phyloP scores from a whole-genome alignment of 2,329 filamentous ascomycete species.

The Shiraia bambusicola region DNA sequence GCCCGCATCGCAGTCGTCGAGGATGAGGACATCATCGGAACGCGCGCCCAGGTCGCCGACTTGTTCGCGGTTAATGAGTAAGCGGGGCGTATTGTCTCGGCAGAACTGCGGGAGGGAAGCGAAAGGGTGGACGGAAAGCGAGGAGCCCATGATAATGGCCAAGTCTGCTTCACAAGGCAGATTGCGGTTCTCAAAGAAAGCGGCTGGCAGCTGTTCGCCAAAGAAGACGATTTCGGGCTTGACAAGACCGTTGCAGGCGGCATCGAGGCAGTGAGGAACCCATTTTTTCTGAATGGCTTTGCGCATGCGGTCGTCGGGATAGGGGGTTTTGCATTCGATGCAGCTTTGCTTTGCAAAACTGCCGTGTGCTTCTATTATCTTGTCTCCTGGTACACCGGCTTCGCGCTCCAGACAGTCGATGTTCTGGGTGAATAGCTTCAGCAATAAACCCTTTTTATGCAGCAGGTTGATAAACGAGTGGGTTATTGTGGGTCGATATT shows the following conservation, averaged over 20 bases:
- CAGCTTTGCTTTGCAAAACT: conserved; percentile 88
- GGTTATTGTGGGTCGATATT: conserved; percentile 83
- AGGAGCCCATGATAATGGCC: conserved; percentile 85
- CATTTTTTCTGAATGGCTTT: conserved; percentile 64
- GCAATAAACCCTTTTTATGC: conserved; percentile 72
- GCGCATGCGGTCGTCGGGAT: conserved; percentile 73
- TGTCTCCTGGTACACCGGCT: conserved; percentile 78
- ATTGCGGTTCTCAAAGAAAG: conserved; percentile 62
- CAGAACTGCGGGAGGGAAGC: conserved; percentile 72
- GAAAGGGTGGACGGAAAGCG: conserved; percentile 84
- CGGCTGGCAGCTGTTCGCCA: conserved; percentile 68
- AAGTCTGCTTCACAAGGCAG: conserved; percentile 68
- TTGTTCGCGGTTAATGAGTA: conserved; percentile 83
- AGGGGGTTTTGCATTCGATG: conserved; percentile 78
- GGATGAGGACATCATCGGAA: conserved; percentile 78
- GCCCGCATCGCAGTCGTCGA: conserved; percentile 82
- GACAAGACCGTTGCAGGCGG: conserved; percentile 72
- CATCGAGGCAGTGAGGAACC: conserved; percentile 67
- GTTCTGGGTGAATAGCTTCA: conserved; percentile 94
- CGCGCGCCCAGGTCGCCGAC: conserved; percentile 78
- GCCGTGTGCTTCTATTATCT: conserved; percentile 90
- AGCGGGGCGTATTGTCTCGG: conserved; percentile 64
- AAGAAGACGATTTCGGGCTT: conserved; percentile 98
- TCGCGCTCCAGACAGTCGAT: conserved; percentile 92
- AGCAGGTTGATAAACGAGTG: conserved; percentile 87